Base-by-base conservation (phyloP, 805 yeast genomes). In the Candida ortonii region DNA sequence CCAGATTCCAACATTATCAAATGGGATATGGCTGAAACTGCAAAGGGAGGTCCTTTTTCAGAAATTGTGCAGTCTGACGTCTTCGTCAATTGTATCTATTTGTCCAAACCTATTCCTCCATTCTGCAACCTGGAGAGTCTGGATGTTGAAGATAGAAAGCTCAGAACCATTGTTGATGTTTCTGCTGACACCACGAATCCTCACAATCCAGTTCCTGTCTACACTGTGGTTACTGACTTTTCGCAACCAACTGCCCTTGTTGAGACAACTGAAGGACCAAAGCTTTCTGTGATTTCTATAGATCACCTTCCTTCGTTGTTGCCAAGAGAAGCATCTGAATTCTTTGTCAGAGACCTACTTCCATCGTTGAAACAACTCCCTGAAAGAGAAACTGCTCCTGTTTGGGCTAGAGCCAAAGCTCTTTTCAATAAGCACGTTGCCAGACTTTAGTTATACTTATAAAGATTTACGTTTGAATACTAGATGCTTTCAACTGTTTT, bases 111-210 rank as follows among this genome's bases (percentile, higher is more conserved):
- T 57, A 93, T 93, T 55, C 81, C 97, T 21, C 97, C 97, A 34
- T 93, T 93, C 60, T 72, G 87, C 57, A 77, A 81, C 64, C 63
- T 59, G 50, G 84, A 83, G 20, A 61, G 75, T 39, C 73, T 93
- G 59, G 84, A 84, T 65, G 61, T 57, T 39, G 64, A 68, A 27
- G 64, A 68, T 46, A 86, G 98, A 77, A 81, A 73, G 47, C 75
- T 93, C 57, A 78, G 90, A 63, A 86, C 94, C 12, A 87, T 93
- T 42, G 97, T 93, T 34, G 99, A 93, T 62, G 99, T 93, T 38
- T 85, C 96, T 33, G 98, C 98, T 37, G 99, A 93, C 67, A 93
- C 97, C 30, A 93, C 98, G 36, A 93, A 93, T 64, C 97, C 97
- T 42, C 90, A 88, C 71, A 93, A 93, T 68, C 99, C 99, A 38